Base-by-base conservation (phyloP, 352 stramenopile genomes). In the Phytopythium cucurbitacearum region DNA sequence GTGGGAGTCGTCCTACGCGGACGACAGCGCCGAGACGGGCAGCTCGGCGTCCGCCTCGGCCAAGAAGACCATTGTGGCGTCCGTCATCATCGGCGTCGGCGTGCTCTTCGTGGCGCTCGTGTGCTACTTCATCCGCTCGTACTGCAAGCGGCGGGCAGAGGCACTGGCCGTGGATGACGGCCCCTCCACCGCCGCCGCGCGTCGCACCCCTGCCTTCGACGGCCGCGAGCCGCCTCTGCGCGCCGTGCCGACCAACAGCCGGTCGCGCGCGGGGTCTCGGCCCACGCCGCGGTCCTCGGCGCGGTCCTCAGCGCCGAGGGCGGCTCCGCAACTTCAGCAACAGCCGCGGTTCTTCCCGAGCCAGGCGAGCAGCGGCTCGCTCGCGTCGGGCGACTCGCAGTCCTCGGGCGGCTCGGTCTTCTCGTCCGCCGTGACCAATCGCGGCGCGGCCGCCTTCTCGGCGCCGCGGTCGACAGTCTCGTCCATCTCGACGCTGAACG, bases 391-490 rank as follows among this genome's bases (percentile, higher is more conserved):
- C 35, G 48, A 53, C 34, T 53, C 48, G 48, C 36, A 35, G 36
- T 54, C 48, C 13, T 55, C 49, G 1, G 49, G 49, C 3, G 49
- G 38, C 2, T 55, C 49, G 4, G 49, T 55, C 49, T 55, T 55
- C 49, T 55, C 49, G 3, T 5, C 38, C 2, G 32, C 49, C 1
- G 49, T 55, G 7, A 55, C 40, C 38, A 55, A 55, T 38, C 39
- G 33, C 38, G 40, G 40, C 49, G 49, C 49, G 13, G 49, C 48
- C 39, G 13, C 40, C 16, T 55, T 55, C 49, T 33, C 40, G 11
- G 40, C 12, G 7, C 40, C 40, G 40, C 3, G 32, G 44, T 34
- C 44, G 32, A 50, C 11, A 1, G 5, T 28, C 28, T 28, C 12
- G 5, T 15, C 11, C 32, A 28, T 33, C 12, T 28, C 44, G 7